phyloP scores from a whole-genome alignment of 176 grass and related monocot genomes.

The Alopecurus myosuroides region DNA sequence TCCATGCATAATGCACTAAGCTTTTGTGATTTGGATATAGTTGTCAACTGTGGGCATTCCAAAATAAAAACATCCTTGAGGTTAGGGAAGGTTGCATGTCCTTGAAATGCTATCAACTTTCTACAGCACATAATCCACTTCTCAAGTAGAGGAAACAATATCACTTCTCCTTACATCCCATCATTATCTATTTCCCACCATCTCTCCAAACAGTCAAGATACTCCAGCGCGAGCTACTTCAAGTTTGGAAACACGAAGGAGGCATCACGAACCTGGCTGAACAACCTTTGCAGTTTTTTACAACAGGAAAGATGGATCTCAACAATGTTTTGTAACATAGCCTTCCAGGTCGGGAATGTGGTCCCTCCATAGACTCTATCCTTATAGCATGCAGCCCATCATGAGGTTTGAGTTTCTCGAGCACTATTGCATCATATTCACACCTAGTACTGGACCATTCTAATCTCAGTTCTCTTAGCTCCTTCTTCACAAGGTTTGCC shows the following conservation, averaged over 20 bases:
- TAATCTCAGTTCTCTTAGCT: no score
- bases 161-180: no score
- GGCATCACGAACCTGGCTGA: accelerated
- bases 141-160: no score
- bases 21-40: not conserved
- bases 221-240: accelerated
- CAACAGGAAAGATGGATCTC: not conserved
- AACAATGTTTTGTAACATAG: not conserved
- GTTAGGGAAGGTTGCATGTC: not conserved
- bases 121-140: no score
- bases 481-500: no score
- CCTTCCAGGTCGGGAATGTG: not conserved
- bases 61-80: not conserved
- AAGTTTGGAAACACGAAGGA: not conserved
- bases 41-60: not conserved
- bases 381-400: not conserved
- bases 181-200: not conserved
- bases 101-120: not conserved
- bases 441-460: no score
- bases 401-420: not conserved
- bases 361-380: not conserved
- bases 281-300: not conserved
- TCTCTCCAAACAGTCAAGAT: not conserved
- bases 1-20: not conserved
- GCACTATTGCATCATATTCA: not conserved